Evolutionary conservation across 2,329 filamentous ascomycete species (phyloP).

Genomic region (Coniochaeta hoffmannii): DNA sequence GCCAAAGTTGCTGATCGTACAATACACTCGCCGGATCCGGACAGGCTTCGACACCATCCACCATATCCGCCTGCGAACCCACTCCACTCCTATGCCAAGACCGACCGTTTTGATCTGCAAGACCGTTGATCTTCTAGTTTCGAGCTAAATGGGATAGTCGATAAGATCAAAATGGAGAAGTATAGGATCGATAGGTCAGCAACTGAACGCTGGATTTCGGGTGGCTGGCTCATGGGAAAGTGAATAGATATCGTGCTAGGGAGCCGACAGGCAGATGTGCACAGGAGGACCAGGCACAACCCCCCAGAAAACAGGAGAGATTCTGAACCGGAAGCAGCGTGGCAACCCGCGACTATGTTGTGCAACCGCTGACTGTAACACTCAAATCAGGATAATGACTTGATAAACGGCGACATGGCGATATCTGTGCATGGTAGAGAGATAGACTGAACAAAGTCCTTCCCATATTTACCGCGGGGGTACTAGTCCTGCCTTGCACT

Average conservation of each 20-base stretch:
- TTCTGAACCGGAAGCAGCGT: background rate
- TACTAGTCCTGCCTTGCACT: no score
- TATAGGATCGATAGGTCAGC: background rate
- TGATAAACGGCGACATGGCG: background rate
- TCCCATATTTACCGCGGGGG: no score
- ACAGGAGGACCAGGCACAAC: background rate
- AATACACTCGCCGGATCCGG: slow-evolving; percentile 1
- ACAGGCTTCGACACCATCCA: background rate
- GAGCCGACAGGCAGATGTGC: background rate
- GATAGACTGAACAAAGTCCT: no score
- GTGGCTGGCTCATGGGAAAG: background rate
- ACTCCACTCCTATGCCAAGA: no score
- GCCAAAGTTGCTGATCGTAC: background rate
- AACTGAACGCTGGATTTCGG: background rate
- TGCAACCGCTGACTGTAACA: background rate
- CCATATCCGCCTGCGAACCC: background rate
- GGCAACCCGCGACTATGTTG: background rate
- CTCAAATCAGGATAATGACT: background rate
- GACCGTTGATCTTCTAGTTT: no score
- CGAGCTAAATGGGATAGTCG: no score
- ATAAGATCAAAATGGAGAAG: no score
- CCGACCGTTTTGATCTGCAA: no score
- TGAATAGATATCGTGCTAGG: background rate
- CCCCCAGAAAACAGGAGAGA: background rate
- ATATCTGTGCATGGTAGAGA: background rate